Percentiles rank a stretch among this genome's conserved stretches.
phyloP scores from a whole-genome alignment of 352 stramenopile genomes.

The Plasmopara viticola region DNA sequence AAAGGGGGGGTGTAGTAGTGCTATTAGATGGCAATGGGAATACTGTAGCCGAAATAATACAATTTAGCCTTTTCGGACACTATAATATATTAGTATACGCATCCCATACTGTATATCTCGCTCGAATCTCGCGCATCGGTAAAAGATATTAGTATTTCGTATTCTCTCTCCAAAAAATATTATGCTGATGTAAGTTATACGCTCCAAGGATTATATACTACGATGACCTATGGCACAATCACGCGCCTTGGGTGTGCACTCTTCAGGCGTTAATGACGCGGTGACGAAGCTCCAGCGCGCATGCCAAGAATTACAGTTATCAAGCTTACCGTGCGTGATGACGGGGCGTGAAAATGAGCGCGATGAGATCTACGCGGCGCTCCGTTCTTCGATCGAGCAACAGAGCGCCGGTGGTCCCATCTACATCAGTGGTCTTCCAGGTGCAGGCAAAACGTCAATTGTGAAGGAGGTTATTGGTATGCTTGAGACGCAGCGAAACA shows the following conservation, averaged over 20 bases:
- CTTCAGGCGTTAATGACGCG: constrained; percentile 4
- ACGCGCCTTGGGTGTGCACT: background rate
- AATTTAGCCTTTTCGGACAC: too few relatives aligned
- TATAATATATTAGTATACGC: too few relatives aligned
- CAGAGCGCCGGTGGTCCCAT: constrained; percentile 46
- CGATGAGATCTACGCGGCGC: constrained; percentile 44
- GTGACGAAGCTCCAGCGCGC: constrained; percentile 42
- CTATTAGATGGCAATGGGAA: too few relatives aligned
- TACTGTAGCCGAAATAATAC: too few relatives aligned
- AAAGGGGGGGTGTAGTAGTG: too few relatives aligned
- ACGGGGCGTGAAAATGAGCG: constrained; percentile 58
- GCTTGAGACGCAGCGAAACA: constrained; percentile 33
- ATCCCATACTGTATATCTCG: too few relatives aligned
- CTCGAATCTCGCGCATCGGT: too few relatives aligned
- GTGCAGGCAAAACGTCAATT: constrained; percentile 64
- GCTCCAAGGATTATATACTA: too few relatives aligned
- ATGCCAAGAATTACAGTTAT: constrained; percentile 58
- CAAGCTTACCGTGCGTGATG: constrained; percentile 44
- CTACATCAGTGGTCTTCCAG: constrained; percentile 68
- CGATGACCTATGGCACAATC: too few relatives aligned
- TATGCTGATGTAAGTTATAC: too few relatives aligned
- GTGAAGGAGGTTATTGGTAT: constrained; percentile 60
- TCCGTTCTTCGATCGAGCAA: constrained; percentile 46
- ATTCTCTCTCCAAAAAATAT: too few relatives aligned
- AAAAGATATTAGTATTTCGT: too few relatives aligned